phyloP scores from a whole-genome alignment of 352 stramenopile species.

The Pythium scleroteichum region DNA sequence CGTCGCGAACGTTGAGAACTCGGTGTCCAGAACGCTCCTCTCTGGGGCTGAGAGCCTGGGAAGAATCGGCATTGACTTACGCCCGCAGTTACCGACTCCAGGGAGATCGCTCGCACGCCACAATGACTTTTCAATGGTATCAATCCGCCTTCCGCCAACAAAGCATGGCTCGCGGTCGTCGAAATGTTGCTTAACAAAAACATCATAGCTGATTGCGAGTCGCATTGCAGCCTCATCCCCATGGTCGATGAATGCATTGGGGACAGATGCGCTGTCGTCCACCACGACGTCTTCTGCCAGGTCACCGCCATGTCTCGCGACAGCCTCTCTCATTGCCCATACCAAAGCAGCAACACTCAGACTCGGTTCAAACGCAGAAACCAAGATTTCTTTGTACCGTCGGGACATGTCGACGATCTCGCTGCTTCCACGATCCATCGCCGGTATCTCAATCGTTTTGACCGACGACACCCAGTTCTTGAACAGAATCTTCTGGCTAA shows the following conservation, averaged over 20 bases:
- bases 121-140: conserved; percentile 54
- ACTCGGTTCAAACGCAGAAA: conserved; percentile 45
- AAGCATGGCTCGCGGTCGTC: conserved; percentile 28
- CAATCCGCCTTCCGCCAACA: conserved; percentile 35
- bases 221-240: conserved; percentile 41
- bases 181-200: conserved; percentile 18
- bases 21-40: conserved; percentile 58
- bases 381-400: conserved; percentile 41
- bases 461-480: conserved; percentile 60
- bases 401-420: background rate
- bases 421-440: background rate
- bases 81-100: conserved; percentile 64
- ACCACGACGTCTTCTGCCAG: background rate
- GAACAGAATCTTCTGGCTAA: conserved; percentile 56
- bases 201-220: conserved; percentile 34
- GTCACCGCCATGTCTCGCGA: conserved; percentile 17
- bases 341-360: conserved; percentile 51
- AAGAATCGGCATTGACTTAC: conserved; percentile 54
- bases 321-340: conserved; percentile 52
- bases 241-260: conserved; percentile 53
- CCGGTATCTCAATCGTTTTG: conserved; percentile 39
- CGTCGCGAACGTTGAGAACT: conserved; percentile 45
- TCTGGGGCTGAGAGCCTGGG: conserved; percentile 38
- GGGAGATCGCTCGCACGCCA: conserved; percentile 61
- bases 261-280: conserved; percentile 17